A percentile compares a stretch with the other conserved stretches of the same genome.
Evolutionary conservation across 257 asterid genomes (phyloP).

Genomic region (Linderniella brevidens): DNA sequence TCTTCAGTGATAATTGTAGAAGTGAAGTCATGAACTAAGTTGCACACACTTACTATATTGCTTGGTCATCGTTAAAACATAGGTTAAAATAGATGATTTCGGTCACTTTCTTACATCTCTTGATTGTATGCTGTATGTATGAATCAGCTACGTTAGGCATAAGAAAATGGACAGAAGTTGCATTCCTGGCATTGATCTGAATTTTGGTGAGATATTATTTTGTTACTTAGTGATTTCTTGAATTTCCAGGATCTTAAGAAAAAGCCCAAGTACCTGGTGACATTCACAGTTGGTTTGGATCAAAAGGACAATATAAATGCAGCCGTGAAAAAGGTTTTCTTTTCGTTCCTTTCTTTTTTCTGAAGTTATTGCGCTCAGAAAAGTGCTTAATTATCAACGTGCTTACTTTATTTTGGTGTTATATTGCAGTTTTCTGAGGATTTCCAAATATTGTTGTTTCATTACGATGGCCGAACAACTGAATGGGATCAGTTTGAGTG

Average conservation of each 20-base stretch:
- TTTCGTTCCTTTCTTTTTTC: slow-evolving; percentile 10
- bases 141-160: too few relatives aligned
- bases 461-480: slow-evolving; percentile 84
- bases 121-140: too few relatives aligned
- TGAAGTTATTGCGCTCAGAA: not conserved
- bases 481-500: slow-evolving; percentile 99
- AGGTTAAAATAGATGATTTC: too few relatives aligned
- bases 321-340: slow-evolving; percentile 76
- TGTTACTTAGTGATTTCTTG: slow-evolving; percentile 3
- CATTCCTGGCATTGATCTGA: too few relatives aligned
- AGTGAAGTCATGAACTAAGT: too few relatives aligned
- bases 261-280: slow-evolving; percentile 84
- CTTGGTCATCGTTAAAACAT: too few relatives aligned
- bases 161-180: too few relatives aligned
- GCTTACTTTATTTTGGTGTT: slow-evolving; percentile 10
- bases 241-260: slow-evolving; percentile 72
- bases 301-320: slow-evolving; percentile 60
- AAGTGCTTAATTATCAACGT: slow-evolving; percentile 2
- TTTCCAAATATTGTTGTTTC: slow-evolving; percentile 91
- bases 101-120: too few relatives aligned
- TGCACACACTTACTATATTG: too few relatives aligned
- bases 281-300: slow-evolving; percentile 84
- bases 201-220: not conserved
- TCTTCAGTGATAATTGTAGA: too few relatives aligned
- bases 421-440: slow-evolving; percentile 70